phyloP scores from a whole-genome alignment of 176 grass and related monocot species.

The Eleusine coracana region DNA sequence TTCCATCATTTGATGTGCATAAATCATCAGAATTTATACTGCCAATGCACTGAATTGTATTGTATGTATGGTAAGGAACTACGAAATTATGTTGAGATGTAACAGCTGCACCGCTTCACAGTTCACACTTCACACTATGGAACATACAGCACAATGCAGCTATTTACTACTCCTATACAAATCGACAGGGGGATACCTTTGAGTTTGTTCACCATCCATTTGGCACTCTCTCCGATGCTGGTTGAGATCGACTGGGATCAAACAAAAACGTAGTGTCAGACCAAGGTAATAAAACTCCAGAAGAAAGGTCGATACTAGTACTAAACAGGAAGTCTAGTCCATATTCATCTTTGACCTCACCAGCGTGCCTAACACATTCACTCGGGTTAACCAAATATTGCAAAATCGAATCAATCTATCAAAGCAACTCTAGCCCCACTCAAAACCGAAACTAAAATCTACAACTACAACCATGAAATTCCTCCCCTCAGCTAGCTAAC shows the following conservation, averaged over 20 bases:
- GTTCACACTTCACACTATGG: neutral
- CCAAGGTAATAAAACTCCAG: slow-evolving; percentile 14
- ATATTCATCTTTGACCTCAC: neutral
- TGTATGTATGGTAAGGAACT: slow-evolving; percentile 5
- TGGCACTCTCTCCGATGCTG: slow-evolving; percentile 85
- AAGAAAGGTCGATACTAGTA: neutral
- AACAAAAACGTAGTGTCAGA: slow-evolving; percentile 45
- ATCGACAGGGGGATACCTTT: slow-evolving; percentile 60
- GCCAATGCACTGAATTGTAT: neutral
- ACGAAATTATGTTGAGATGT: neutral
- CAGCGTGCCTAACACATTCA: neutral
- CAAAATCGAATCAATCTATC: neutral
- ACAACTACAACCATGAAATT: neutral
- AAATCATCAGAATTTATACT: neutral
- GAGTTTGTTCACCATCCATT: slow-evolving; percentile 99
- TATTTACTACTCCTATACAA: slow-evolving; percentile 14
- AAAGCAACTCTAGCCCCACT: neutral
- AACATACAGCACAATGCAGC: neutral
- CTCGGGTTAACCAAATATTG: neutral
- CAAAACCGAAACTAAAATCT: neutral
- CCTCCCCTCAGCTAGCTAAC: neutral
- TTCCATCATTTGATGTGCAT: neutral
- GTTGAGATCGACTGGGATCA: slow-evolving; percentile 74
- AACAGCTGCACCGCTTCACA: neutral
- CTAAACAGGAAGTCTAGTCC: neutral